A percentile compares a stretch with the other conserved stretches of the same genome.
These are phyloP conservation scores for Wallacemonas sp. DNA, from an alignment of 208 protist genomes.

Conservation along the genomic window DNA sequence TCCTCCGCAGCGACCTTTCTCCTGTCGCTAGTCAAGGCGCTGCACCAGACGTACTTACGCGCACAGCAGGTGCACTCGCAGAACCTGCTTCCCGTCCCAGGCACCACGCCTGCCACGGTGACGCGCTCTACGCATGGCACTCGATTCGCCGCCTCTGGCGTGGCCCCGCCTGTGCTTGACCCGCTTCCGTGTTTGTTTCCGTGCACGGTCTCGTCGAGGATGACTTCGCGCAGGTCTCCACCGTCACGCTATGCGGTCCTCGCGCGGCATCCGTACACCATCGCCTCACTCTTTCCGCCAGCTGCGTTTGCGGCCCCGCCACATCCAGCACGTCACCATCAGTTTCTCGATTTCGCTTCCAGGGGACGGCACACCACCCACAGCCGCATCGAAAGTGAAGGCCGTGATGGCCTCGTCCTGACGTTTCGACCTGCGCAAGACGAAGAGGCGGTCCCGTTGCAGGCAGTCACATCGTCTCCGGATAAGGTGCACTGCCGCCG, in stretches of 20 bases:
- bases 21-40: constrained; percentile 17
- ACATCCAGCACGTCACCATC: too few species aligned
- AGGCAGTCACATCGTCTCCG: not conserved
- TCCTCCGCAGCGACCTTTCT: constrained; percentile 28
- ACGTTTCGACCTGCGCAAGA: not conserved
- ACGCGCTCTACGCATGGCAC: too few species aligned
- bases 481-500: not conserved
- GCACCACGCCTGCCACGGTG: constrained; percentile 2
- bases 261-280: constrained; percentile 17
- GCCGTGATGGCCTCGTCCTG: too few species aligned
- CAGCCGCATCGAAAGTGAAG: too few species aligned
- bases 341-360: too few species aligned
- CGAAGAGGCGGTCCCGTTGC: not conserved
- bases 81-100: constrained; percentile 20
- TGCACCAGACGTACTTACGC: constrained; percentile 18
- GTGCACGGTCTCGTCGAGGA: too few species aligned
- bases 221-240: not conserved
- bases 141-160: too few species aligned
- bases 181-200: too few species aligned
- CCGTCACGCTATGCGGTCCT: constrained; percentile 20
- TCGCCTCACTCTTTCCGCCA: not conserved
- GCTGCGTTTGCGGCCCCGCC: not conserved
- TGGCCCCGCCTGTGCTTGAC: too few species aligned
- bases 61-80: not conserved
- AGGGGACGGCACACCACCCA: too few species aligned